Percentiles rank a stretch among this genome's conserved stretches.
phyloP scores from a whole-genome alignment of 2,329 filamentous ascomycete genomes.

The Alternaria sp. region DNA sequence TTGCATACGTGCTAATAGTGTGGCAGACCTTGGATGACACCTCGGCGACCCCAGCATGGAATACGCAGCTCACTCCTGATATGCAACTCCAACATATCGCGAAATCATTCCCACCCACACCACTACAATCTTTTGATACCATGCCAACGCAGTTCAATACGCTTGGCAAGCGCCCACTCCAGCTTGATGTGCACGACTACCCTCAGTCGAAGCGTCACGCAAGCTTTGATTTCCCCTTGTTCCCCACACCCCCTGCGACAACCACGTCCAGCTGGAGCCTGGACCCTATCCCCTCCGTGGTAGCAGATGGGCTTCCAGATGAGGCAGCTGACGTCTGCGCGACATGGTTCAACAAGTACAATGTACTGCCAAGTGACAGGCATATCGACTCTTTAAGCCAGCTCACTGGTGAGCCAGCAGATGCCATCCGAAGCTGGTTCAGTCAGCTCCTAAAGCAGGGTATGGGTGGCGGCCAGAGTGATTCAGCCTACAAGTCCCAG shows the following conservation, averaged over 20 bases:
- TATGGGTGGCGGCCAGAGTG: constrained; percentile 40
- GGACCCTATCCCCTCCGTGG: constrained; percentile 32
- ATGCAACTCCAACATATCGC: constrained; percentile 25
- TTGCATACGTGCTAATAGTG: constrained; percentile 16
- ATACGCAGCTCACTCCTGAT: constrained; percentile 33
- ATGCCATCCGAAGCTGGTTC: constrained; percentile 49
- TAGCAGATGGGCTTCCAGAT: constrained; percentile 42
- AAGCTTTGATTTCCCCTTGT: constrained; percentile 31
- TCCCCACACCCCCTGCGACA: constrained; percentile 31
- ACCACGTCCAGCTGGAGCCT: constrained; percentile 37
- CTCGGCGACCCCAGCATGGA: constrained; percentile 37
- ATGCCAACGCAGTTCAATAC: constrained; percentile 34
- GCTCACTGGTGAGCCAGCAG: constrained; percentile 45
- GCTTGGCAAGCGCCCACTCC: constrained; percentile 43
- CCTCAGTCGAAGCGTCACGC: constrained; percentile 48
- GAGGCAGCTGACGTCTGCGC: constrained; percentile 51
- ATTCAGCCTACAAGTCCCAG: constrained; percentile 52
- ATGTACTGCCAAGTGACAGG: constrained; percentile 46
- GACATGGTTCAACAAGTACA: constrained; percentile 51
- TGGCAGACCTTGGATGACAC: constrained; percentile 46
- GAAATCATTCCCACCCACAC: constrained; percentile 38
- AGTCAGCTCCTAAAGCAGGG: constrained; percentile 49
- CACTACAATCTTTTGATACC: constrained; percentile 39
- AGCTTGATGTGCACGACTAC: constrained; percentile 43
- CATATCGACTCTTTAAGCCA: constrained; percentile 50